These are phyloP conservation scores for Russula griseocarnosa DNA, from an alignment of 768 basidiomycete species.

Conservation along the genomic window DNA sequence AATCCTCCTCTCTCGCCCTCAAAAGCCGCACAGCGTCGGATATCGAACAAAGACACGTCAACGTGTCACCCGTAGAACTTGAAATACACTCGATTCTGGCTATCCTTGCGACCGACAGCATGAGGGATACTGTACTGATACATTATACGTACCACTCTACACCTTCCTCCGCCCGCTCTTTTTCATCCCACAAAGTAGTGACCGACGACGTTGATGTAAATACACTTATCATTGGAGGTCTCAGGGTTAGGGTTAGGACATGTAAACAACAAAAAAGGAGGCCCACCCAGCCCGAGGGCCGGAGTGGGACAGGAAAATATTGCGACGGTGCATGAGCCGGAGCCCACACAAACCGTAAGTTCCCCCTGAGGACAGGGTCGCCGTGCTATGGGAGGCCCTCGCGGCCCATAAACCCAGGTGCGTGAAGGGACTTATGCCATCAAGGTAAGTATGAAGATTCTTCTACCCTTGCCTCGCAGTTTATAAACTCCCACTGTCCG, in stretches of 20 bases:
- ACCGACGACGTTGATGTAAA: background rate
- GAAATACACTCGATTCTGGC: background rate
- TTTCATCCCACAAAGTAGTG: background rate
- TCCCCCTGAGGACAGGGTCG: slow-evolving; percentile 32
- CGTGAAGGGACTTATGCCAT: slow-evolving; percentile 32
- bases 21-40: background rate
- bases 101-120: background rate
- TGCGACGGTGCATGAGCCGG: slow-evolving; percentile 73
- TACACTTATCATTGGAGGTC: background rate
- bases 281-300: slow-evolving; percentile 41
- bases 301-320: slow-evolving; percentile 73
- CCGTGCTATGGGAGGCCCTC: slow-evolving; percentile 32
- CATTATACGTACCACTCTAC: background rate
- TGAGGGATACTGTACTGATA: background rate
- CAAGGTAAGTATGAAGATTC: slow-evolving; percentile 33
- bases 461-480: accelerated
- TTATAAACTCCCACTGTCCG: slow-evolving; percentile 1
- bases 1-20: background rate
- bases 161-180: background rate
- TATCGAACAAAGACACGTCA: background rate
- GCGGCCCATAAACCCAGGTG: slow-evolving; percentile 31
- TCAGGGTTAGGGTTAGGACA: slow-evolving; percentile 24
- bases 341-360: slow-evolving; percentile 43
- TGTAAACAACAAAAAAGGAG: slow-evolving; percentile 31
- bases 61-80: background rate